Evolutionary conservation across 495 filamentous ascomycete species (phyloP).

Genomic region (Neurospora africana): DNA sequence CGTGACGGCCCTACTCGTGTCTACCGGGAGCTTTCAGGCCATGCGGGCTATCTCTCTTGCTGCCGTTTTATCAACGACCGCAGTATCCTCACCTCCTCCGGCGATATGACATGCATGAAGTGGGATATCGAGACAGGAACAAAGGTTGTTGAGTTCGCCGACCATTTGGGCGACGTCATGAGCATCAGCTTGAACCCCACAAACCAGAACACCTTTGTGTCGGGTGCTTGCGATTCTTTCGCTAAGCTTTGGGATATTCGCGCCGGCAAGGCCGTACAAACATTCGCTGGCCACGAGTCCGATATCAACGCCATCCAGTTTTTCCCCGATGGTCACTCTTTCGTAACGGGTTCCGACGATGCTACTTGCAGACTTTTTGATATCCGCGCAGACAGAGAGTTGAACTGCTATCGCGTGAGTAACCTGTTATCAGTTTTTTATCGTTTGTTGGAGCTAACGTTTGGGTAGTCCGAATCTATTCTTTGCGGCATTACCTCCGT

Average conservation of each 20-base stretch:
- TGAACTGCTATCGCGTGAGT: conserved; percentile 91
- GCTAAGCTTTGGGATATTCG: conserved; percentile 99
- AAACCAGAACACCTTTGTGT: conserved; percentile 97
- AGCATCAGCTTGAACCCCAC: conserved; percentile 99
- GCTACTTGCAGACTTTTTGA: conserved; percentile 96
- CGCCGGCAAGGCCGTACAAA: conserved; percentile 96
- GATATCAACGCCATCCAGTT: conserved; percentile 99
- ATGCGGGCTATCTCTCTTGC: conserved; percentile 96
- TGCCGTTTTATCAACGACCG: conserved; percentile 99
- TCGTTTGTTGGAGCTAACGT: conserved; percentile 9
- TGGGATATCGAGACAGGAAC: conserved; percentile 98
- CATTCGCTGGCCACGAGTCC: conserved; percentile 95
- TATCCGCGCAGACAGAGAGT: conserved; percentile 89
- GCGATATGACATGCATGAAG: conserved; percentile 99
- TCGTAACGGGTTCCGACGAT: conserved; percentile 96
- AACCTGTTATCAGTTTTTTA: not conserved
- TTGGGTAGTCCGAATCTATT: conserved; percentile 82
- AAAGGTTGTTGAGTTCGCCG: conserved; percentile 96
- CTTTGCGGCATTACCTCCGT: conserved; percentile 97
- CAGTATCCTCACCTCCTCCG: conserved; percentile 93
- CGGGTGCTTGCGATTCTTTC: conserved; percentile 95
- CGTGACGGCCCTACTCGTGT: conserved; percentile 94
- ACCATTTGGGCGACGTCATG: conserved; percentile 98
- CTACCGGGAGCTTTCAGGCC: conserved; percentile 89
- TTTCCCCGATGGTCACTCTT: conserved; percentile 97